A percentile compares a stretch with the other conserved stretches of the same genome.
These are phyloP conservation scores for Cryphonectria parasitica DNA, from an alignment of 2,329 filamentous ascomycete species.

Conservation along the genomic window DNA sequence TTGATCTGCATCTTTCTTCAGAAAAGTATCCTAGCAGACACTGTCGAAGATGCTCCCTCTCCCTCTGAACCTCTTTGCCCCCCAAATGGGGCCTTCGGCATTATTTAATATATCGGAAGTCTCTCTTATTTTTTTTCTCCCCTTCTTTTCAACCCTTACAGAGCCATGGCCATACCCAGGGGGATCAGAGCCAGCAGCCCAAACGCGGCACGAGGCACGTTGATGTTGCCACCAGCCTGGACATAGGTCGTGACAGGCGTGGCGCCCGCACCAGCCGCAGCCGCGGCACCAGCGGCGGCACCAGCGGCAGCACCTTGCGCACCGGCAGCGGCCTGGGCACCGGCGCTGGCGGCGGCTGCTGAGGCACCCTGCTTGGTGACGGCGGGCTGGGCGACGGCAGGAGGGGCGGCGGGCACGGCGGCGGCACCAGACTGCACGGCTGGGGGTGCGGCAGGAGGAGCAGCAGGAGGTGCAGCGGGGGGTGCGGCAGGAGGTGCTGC, in stretches of 20 bases:
- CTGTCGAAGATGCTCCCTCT: not conserved
- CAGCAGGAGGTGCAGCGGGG: too few relatives aligned
- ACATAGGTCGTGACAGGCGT: slow-evolving; percentile 4
- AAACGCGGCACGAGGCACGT: not conserved
- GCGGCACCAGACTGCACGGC: too few relatives aligned
- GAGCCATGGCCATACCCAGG: not conserved
- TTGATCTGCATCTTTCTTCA: not conserved
- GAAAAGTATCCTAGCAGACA: not conserved
- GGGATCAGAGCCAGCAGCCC: slow-evolving; percentile 4
- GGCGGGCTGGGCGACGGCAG: not conserved
- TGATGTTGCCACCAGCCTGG: slow-evolving; percentile 2
- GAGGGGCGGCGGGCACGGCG: not conserved
- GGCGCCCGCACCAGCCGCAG: not conserved
- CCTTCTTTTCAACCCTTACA: not conserved
- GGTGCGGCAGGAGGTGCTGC: too few relatives aligned
- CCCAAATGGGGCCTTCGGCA: not conserved
- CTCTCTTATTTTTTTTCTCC: not conserved
- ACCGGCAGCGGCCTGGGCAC: not conserved
- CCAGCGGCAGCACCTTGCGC: not conserved
- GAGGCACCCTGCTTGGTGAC: not conserved
- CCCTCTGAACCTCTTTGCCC: not conserved
- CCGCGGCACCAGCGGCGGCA: not conserved
- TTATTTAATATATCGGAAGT: not conserved
- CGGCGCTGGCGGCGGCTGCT: not conserved
- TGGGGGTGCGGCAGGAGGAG: too few relatives aligned